Evolutionary conservation across 305 asterid species (phyloP), one percentile per base, ranked within the genome.

Genomic region (Fraxinus ornus): DNA sequence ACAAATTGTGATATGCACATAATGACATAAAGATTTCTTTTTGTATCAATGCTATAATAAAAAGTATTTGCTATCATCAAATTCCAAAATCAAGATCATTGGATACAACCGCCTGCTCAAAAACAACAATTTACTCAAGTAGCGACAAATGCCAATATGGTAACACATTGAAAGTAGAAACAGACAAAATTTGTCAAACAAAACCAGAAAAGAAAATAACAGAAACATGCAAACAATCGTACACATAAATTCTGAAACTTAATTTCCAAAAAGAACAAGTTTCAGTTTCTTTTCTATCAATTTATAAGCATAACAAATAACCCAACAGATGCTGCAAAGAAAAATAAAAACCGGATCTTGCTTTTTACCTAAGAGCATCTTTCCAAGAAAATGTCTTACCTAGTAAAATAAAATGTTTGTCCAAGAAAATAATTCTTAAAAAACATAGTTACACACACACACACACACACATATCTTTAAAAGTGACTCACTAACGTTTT

Each of bases 401-500:
- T 12, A 73, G 21, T n/a, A n/a, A 55, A 64, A 24, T 22, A 22
- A 9, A 26, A 22, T 64, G 73, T 24, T 8, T 26, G 28, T 24
- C 73, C 32, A 6, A 64, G 73, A 64, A 83, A 24, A 75, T 0
- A 73, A 19, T 5, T 72, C 57, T 37, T 9, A 73, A 49, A 49
- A 49, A 49, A 1, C 19, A 13, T 13, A 3, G 7, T 3, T 1
- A 62, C 33, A 24, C 33, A 64, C 4, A 64, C 1, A 13, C 8
- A 39, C 8, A 35, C 5, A 35, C 7, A 5, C 6, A 19, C 21
- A 1, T 60, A 22, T 19, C 12, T 62, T 8, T 49, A 49, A 49
- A 49, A 52, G 62, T 17, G 79, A 85, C 57, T 82, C 77, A 93
- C 99, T 86, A 62, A 95, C 99, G 83, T 95, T 95, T 85, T 95